These are phyloP conservation scores for Ophiocordyceps sinensis DNA, from an alignment of 2,329 filamentous ascomycete genomes.

Conservation along the genomic window DNA sequence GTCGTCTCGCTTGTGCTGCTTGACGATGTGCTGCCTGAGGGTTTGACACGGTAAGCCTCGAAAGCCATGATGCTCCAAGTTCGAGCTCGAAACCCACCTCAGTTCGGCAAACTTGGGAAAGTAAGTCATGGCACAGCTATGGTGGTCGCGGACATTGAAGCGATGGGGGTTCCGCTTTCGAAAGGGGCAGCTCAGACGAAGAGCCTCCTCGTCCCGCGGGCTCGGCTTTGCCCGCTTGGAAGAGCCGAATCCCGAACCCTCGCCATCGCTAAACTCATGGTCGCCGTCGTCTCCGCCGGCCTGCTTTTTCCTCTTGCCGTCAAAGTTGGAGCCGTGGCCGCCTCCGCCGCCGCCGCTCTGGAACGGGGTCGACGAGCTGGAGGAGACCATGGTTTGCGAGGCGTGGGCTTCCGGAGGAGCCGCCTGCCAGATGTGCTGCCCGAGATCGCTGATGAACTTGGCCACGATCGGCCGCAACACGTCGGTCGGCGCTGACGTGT, in stretches of 20 bases:
- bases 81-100: constrained; percentile 11
- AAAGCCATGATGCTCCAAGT: background rate
- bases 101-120: constrained; percentile 27
- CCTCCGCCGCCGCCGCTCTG: constrained; percentile 10
- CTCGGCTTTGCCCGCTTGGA: constrained; percentile 17
- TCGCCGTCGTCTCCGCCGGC: constrained; percentile 15
- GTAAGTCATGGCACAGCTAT: constrained; percentile 27
- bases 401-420: constrained; percentile 13
- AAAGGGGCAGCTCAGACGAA: constrained; percentile 27
- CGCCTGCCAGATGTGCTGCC: constrained; percentile 17
- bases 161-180: constrained; percentile 28
- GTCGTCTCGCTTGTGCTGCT: constrained; percentile 26
- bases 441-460: constrained; percentile 19
- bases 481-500: constrained; percentile 12
- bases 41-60: background rate
- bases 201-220: constrained; percentile 21
- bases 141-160: constrained; percentile 30
- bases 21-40: constrained; percentile 25
- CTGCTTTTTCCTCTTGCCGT: constrained; percentile 22
- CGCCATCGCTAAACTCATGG: constrained; percentile 20
- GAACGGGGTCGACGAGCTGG: constrained; percentile 16
- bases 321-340: constrained; percentile 8
- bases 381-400: constrained; percentile 15
- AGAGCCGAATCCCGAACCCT: constrained; percentile 13
- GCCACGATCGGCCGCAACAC: constrained; percentile 16